These are phyloP conservation scores for Leptosphaerulina australis DNA, from an alignment of 2,329 filamentous ascomycete genomes.

Conservation along the genomic window DNA sequence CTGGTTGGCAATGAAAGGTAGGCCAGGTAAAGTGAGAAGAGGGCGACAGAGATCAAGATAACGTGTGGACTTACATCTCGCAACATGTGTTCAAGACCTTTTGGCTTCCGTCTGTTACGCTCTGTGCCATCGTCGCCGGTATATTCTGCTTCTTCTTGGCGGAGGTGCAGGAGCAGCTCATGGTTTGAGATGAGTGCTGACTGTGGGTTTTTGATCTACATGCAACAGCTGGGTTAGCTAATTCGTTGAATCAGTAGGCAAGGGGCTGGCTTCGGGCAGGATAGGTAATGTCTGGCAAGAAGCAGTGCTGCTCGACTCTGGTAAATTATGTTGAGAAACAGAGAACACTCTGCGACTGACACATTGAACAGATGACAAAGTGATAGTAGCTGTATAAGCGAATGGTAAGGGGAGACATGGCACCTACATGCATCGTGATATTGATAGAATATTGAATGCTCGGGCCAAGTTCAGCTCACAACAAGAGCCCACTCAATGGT, in stretches of 20 bases:
- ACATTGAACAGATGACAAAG: too few species aligned
- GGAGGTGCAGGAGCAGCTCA: constrained; percentile 65
- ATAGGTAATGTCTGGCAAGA: too few species aligned
- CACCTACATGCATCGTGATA: constrained; percentile 23
- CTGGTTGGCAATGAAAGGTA: too few species aligned
- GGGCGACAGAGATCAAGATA: not conserved
- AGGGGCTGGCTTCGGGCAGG: too few species aligned
- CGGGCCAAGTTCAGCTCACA: not conserved
- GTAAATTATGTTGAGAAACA: too few species aligned
- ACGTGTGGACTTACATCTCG: constrained; percentile 63
- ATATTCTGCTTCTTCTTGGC: constrained; percentile 43
- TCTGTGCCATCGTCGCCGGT: constrained; percentile 36
- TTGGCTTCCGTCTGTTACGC: constrained; percentile 40
- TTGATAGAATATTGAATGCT: not conserved
- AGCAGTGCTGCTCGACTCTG: too few species aligned
- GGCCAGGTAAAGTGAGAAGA: not conserved
- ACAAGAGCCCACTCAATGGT: not conserved
- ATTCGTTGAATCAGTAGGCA: too few species aligned
- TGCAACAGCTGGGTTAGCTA: too few species aligned
- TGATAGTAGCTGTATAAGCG: not conserved
- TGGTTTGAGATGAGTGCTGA: constrained; percentile 73
- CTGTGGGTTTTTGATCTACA: constrained; percentile 73
- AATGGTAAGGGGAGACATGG: not conserved
- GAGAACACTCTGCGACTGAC: too few species aligned
- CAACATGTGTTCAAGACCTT: constrained; percentile 66